Evolutionary conservation across 1,284 basidiomycete species (phyloP), one percentile per base, ranked within the genome.

Genomic region (Phlebopus sp.): DNA sequence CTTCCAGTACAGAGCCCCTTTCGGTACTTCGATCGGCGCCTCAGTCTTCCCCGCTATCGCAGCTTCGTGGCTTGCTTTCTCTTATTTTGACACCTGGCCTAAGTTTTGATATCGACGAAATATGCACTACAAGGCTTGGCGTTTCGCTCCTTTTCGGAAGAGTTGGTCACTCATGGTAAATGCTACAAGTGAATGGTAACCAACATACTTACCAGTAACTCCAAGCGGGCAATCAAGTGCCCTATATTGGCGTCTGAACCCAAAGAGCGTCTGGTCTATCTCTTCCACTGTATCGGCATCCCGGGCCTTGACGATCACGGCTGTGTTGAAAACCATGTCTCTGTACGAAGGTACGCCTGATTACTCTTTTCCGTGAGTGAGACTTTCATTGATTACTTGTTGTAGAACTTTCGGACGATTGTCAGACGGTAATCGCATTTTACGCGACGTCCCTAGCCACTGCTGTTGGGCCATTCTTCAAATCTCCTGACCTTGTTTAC

Each of bases 401-500:
- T 23, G 37, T 25, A 90, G 91, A 87, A 31, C 71, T 79, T 5
- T 77, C 83, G 41, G 77, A 84, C 38, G 73, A 73, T 32, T 83
- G 84, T 4, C 84, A 79, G 45, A 81, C 85, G 2, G 79, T 90
- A 11, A 82, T 87, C 51, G 76, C 84, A 0, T 94, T 89, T 66
- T 94, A 92, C 66, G 75, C 84, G 0, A 77, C 83, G 0, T 82
- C 84, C 1, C 69, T 96, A 23, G 74, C 78, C 0, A 70, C 78
- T 18, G 69, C 70, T 7, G 74, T 89, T 7, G 86, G 87, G 1
- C 52, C 69, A 0, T 61, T 60, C 1, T 92, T 82, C 57, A 71
- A 81, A 48, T 66, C 81, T 5, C 86, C 92, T 0, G 85, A 81
- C 50, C 71, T 96, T 1, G 75, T 81, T 5, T 82, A 81, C 53